phyloP scores from a whole-genome alignment of 257 asterid genomes.

The Jasminum sambac region DNA sequence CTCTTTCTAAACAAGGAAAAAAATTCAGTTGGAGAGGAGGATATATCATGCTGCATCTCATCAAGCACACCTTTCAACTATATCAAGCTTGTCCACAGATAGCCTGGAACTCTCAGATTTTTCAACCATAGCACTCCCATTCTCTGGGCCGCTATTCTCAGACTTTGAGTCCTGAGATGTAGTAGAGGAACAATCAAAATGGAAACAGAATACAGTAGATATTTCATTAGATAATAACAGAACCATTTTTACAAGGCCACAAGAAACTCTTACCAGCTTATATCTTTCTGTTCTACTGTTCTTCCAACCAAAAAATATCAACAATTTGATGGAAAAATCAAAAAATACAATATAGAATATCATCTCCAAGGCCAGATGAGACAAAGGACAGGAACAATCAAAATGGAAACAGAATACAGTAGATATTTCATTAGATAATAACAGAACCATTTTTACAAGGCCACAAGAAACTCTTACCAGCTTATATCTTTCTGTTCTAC shows the following conservation, averaged over 20 bases:
- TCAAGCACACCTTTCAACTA: conserved; percentile 54
- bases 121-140: conserved; percentile 45
- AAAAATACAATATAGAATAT: background rate
- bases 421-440: conserved; percentile 11
- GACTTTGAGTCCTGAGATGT: conserved; percentile 48
- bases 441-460: background rate
- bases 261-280: conserved; percentile 8
- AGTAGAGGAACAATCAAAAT: conserved; percentile 17
- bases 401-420: conserved; percentile 5
- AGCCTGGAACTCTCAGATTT: conserved; percentile 46
- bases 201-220: background rate
- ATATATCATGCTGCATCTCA: background rate
- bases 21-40: background rate
- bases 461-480: conserved; percentile 4
- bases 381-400: conserved; percentile 19
- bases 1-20: background rate
- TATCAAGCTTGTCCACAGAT: conserved; percentile 41
- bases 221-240: conserved; percentile 9
- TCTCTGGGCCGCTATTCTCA: conserved; percentile 50
- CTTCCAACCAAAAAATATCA: conserved; percentile 1
- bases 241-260: background rate
- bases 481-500: background rate
- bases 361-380: conserved; percentile 14
- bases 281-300: background rate
- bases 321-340: background rate